Conservation (phyloP, 805 yeast species). For the Candida jianshihensis region DNA sequence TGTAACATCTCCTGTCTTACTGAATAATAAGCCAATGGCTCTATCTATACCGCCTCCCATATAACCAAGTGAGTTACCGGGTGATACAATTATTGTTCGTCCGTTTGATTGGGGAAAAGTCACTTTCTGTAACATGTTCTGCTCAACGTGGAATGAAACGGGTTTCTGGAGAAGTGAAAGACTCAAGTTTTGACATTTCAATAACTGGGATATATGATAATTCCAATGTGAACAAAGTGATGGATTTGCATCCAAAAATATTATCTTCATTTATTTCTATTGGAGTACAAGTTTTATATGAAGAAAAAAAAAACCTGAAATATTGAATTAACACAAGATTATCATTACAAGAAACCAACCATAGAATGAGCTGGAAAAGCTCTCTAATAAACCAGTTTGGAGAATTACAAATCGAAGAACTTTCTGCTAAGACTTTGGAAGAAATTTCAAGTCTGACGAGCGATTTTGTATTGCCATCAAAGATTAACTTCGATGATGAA, state of each 20-base stretch:
- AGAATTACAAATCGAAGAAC: background rate
- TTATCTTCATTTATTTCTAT: background rate
- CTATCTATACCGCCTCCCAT: constrained; percentile 36
- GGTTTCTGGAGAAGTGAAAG: background rate
- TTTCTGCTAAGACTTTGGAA: too few relatives aligned
- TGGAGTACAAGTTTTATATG: background rate
- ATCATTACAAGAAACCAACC: too few relatives aligned
- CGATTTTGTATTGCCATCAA: background rate
- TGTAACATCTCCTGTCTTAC: constrained; percentile 9
- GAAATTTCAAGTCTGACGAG: background rate
- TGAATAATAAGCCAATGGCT: constrained; percentile 26
- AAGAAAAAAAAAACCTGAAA: background rate
- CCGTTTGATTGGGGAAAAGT: background rate
- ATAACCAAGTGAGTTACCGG: constrained; percentile 34
- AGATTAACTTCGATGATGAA: background rate
- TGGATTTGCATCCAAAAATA: background rate
- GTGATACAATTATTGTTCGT: constrained; percentile 28
- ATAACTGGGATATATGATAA: background rate
- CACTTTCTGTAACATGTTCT: background rate
- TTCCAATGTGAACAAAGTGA: background rate
- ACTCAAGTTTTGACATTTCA: background rate
- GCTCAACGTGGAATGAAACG: background rate
- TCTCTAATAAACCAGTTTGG: background rate
- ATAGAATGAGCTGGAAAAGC: too few relatives aligned
- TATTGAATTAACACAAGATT: too few relatives aligned